Evolutionary conservation across 768 basidiomycete species (phyloP), one percentile per base, ranked within the genome.

Genomic region (Tulasnella sp.): DNA sequence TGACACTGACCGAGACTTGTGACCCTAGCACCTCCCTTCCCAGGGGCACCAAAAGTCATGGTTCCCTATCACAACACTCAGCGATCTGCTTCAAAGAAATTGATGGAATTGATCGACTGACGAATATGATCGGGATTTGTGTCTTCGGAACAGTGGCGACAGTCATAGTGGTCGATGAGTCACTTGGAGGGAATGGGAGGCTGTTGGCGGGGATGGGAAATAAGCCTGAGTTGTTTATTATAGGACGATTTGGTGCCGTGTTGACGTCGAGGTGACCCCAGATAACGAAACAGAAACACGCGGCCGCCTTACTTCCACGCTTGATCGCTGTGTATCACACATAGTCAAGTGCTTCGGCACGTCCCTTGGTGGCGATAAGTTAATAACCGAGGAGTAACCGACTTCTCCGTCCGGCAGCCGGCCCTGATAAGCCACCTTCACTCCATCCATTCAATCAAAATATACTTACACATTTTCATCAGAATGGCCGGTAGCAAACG

Each of bases 401-500:
- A 38, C 34, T 38, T 38, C 34, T 38, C 34, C 34, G 34, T 38
- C 34, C 15, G 34, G 7, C 51, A 21, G 24, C n/a, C n/a, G n/a
- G n/a, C n/a, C n/a, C n/a, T n/a, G n/a, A n/a, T n/a, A n/a, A n/a
- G n/a, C 34, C 7, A 13, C 24, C 41, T 56, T 43, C 19, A 44
- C 55, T 44, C 29, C 21, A 24, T 5, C 1, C 55, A 34, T 21
- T 7, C 51, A 52, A n/a, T 26, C 51, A 27, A 4, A 9, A 21
- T 52, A 52, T 24, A 8, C 17, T 23, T 30, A 27, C 24, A 45
- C 44, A 49, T 24, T 55, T 49, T 51, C 58, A 30, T 47, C 58
- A 61, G 58, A 49, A 81, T 81, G 80, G 74, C 70, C 52, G 74
- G 75, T 50, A 74, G 77, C 60, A 88, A 82, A 69, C 76, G 73